Evolutionary conservation across 179 eudicot species (phyloP).

Genomic region (Beta macrorhiza): DNA sequence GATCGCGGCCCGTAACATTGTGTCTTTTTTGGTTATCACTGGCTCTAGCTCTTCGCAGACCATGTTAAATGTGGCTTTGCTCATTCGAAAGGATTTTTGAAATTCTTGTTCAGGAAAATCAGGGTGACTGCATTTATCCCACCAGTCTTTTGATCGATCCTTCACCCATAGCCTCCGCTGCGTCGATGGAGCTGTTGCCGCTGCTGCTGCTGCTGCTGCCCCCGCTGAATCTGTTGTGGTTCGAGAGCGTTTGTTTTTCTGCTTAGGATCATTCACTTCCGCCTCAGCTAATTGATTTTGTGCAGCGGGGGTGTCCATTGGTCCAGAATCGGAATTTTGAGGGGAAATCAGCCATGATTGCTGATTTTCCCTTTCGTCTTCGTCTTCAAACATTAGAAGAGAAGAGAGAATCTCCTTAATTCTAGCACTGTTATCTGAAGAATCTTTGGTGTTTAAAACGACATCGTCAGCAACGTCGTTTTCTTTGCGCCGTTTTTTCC

Average conservation of each 20-base stretch:
- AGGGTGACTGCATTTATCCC: conserved; percentile 61
- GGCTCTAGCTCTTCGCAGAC: conserved; percentile 55
- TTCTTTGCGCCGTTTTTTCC: not conserved
- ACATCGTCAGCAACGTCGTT: not conserved
- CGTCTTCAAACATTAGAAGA: conserved; percentile 25
- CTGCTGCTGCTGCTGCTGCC: too few relatives aligned
- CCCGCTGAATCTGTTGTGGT: not conserved
- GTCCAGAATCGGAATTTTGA: too few relatives aligned
- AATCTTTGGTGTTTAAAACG: not conserved
- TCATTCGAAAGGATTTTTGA: conserved; percentile 49
- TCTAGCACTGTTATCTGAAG: not conserved
- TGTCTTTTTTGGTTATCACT: conserved; percentile 49
- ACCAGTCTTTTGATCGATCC: conserved; percentile 76
- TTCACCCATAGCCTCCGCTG: conserved; percentile 80
- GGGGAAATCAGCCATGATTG: too few relatives aligned
- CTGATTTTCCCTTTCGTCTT: not conserved
- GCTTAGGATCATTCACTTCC: not conserved
- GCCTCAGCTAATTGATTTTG: too few relatives aligned
- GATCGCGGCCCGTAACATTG: conserved; percentile 56
- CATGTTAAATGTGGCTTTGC: conserved; percentile 53
- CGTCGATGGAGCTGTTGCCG: not conserved
- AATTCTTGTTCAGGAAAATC: conserved; percentile 66
- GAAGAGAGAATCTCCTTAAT: conserved; percentile 31
- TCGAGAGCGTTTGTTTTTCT: conserved; percentile 24
- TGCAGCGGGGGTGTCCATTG: too few relatives aligned